Conservation (phyloP, 176 grass and related monocot species). For the Oryza australiensis region DNA sequence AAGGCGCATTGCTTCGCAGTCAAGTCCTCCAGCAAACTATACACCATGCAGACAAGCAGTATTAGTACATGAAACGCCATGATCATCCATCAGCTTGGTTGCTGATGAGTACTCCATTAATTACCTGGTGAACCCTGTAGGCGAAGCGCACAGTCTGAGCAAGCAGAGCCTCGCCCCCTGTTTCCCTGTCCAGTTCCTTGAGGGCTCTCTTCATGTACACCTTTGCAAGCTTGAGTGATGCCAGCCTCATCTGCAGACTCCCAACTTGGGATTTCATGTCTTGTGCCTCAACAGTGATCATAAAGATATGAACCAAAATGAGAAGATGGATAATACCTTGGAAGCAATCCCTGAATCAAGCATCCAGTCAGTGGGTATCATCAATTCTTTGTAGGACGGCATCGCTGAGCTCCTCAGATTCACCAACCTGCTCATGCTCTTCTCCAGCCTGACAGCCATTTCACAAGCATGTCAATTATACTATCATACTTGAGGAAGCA, state of each 20-base stretch:
- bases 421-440: slow-evolving; percentile 61
- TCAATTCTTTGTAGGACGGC: slow-evolving; percentile 69
- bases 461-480: not conserved
- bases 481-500: not conserved
- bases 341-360: slow-evolving; percentile 76
- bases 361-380: slow-evolving; percentile 91
- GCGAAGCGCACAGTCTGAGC: slow-evolving; percentile 79
- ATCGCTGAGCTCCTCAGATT: slow-evolving; percentile 65
- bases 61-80: not conserved
- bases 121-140: slow-evolving; percentile 84
- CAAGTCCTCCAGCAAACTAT: slow-evolving; percentile 41
- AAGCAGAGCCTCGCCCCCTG: slow-evolving; percentile 55
- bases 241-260: slow-evolving; percentile 82
- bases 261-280: not conserved
- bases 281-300: slow-evolving; percentile 18
- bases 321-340: slow-evolving; percentile 45
- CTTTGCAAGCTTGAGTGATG: slow-evolving; percentile 79
- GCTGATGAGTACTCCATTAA: not conserved
- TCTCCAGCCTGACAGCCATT: slow-evolving; percentile 64
- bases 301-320: not conserved
- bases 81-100: not conserved
- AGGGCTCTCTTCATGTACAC: slow-evolving; percentile 74
- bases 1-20: slow-evolving; percentile 32
- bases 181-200: slow-evolving; percentile 66
- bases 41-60: not conserved